These are phyloP conservation scores for Leishmania amazonensis DNA, from an alignment of 208 protist species.

Conservation along the genomic window DNA sequence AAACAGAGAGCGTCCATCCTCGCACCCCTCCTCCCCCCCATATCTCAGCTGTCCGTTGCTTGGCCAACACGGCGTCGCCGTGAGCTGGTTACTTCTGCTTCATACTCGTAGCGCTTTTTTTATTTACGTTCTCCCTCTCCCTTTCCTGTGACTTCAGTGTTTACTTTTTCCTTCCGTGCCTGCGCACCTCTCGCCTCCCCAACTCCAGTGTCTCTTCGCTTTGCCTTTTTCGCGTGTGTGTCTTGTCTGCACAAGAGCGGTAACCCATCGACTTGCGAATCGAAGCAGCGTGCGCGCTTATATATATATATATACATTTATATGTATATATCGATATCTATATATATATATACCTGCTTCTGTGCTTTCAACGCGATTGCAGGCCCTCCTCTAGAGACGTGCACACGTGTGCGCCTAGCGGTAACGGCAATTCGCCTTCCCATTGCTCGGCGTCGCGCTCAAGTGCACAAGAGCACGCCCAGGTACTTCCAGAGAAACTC, in stretches of 20 bases:
- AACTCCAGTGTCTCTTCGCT: not conserved
- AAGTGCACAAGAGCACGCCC: not conserved
- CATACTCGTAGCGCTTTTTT: not conserved
- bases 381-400: not conserved
- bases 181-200: not conserved
- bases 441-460: not conserved
- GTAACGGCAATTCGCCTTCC: not conserved
- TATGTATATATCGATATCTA: not conserved
- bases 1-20: not conserved
- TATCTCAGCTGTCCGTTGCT: not conserved
- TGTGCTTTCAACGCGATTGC: not conserved
- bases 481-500: not conserved
- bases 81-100: not conserved
- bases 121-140: not conserved
- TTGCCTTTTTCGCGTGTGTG: not conserved
- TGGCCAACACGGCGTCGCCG: not conserved
- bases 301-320: not conserved
- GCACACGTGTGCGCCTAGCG: not conserved
- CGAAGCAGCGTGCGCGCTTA: not conserved
- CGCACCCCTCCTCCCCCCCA: not conserved
- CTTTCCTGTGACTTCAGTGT: not conserved
- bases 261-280: not conserved
- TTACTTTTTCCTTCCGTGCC: not conserved
- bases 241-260: not conserved
- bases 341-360: no score